These are phyloP conservation scores for Coniosporium tulheliwenetii DNA, from an alignment of 2,329 filamentous ascomycete genomes.

Conservation along the genomic window DNA sequence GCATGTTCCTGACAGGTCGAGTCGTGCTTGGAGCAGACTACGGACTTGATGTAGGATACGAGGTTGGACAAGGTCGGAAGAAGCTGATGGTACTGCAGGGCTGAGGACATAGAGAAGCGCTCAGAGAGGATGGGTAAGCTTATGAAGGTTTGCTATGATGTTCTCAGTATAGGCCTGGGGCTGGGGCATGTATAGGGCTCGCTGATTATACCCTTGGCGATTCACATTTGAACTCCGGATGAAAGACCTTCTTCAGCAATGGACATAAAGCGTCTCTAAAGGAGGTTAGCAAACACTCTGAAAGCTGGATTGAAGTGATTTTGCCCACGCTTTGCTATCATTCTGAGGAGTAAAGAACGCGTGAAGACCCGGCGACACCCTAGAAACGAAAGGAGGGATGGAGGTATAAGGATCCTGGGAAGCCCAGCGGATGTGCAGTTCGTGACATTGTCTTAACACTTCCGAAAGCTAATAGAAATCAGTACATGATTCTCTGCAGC, in stretches of 20 bases:
- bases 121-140: constrained; percentile 38
- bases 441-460: constrained; percentile 47
- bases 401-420: constrained; percentile 40
- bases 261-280: constrained; percentile 38
- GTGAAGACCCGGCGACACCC: constrained; percentile 68
- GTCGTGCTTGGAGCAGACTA: constrained; percentile 34
- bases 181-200: neutral
- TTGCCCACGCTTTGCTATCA: constrained; percentile 18
- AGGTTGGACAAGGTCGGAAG: constrained; percentile 43
- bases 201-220: constrained; percentile 26
- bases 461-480: constrained; percentile 34
- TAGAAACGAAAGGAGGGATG: constrained; percentile 56
- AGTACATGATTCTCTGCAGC: constrained; percentile 2
- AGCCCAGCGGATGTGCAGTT: constrained; percentile 71
- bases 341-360: constrained; percentile 53
- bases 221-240: constrained; percentile 37
- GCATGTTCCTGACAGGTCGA: constrained; percentile 34
- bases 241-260: constrained; percentile 42
- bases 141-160: constrained; percentile 43
- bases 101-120: constrained; percentile 45
- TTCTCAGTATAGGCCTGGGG: constrained; percentile 2
- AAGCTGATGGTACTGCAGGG: constrained; percentile 55
- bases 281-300: constrained; percentile 2
- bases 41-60: constrained; percentile 30
- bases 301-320: neutral